phyloP scores from a whole-genome alignment of 208 protist species.

The Naegleria fowleri region DNA sequence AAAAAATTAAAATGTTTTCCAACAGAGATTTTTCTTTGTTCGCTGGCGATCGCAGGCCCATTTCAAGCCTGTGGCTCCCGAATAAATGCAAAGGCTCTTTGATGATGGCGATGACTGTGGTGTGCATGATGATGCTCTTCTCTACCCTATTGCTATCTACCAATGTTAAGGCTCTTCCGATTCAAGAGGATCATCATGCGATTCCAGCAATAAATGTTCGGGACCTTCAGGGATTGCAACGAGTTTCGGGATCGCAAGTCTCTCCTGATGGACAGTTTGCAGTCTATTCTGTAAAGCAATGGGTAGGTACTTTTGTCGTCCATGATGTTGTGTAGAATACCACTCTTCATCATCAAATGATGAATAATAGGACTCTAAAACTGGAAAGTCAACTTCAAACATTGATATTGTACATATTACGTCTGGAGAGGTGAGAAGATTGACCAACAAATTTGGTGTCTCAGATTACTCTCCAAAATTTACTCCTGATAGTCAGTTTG shows the following conservation, averaged over 20 bases:
- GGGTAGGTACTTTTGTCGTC: conserved; percentile 8
- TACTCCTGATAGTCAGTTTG: neutral
- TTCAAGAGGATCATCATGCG: neutral
- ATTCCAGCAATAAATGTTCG: conserved; percentile 14
- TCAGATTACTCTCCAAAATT: neutral
- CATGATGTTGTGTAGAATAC: too few species aligned
- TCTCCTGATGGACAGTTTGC: conserved; percentile 32
- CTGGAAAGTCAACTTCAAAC: neutral
- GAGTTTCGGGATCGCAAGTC: conserved; percentile 23
- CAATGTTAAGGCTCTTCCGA: too few species aligned
- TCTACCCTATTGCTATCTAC: too few species aligned
- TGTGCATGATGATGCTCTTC: too few species aligned
- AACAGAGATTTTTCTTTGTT: too few species aligned
- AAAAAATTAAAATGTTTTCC: too few species aligned
- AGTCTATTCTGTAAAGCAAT: conserved; percentile 31
- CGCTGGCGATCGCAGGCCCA: too few species aligned
- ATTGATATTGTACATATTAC: neutral
- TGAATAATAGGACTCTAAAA: neutral
- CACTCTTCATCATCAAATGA: too few species aligned
- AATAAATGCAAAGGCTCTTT: too few species aligned
- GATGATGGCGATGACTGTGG: too few species aligned
- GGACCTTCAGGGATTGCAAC: conserved; percentile 23
- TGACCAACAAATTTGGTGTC: neutral
- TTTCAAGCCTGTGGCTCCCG: too few species aligned
- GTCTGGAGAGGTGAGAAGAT: neutral